These are phyloP conservation scores for Verticillium albo-atrum DNA, from an alignment of 2,329 filamentous ascomycete genomes.

Conservation along the genomic window DNA sequence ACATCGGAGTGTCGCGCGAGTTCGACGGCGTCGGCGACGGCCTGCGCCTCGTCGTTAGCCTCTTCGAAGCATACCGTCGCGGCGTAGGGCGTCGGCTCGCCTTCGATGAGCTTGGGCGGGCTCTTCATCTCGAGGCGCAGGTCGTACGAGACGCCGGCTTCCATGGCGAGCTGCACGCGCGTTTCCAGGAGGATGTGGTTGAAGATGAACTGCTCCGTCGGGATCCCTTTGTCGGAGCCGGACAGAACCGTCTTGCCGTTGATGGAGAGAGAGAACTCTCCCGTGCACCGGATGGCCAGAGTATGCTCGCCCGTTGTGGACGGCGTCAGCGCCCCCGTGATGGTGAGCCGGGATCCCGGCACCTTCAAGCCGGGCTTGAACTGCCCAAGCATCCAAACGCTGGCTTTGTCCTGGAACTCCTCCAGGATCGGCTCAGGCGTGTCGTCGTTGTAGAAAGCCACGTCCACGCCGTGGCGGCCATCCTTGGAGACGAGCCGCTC, in stretches of 20 bases:
- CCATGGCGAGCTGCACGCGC: conserved; percentile 6
- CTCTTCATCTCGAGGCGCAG: conserved; percentile 9
- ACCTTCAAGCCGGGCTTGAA: conserved; percentile 11
- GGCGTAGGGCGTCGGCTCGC: conserved; percentile 9
- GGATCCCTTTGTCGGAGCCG: conserved; percentile 7
- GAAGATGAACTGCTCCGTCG: conserved; percentile 15
- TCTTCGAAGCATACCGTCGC: conserved; percentile 9
- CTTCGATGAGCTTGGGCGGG: conserved; percentile 2
- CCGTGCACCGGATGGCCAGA: conserved; percentile 9
- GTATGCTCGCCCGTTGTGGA: conserved; percentile 10
- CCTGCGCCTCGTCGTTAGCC: conserved; percentile 3
- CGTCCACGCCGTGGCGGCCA: conserved; percentile 9
- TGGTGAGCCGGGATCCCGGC: conserved; percentile 9
- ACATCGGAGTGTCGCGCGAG: conserved; percentile 5
- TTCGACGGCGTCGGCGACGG: conserved; percentile 6
- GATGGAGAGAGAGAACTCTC: conserved; percentile 7
- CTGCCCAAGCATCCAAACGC: conserved; percentile 14
- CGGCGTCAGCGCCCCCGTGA: conserved; percentile 9
- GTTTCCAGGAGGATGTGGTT: conserved; percentile 14
- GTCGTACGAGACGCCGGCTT: conserved; percentile 6
- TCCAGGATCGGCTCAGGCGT: conserved; percentile 2
- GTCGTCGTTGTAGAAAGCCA: conserved; percentile 13
- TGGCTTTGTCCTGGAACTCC: conserved; percentile 11
- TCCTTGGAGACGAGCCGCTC: conserved; percentile 4
- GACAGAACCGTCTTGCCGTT: conserved; percentile 9